A percentile compares a stretch with the other conserved stretches of the same genome.
Evolutionary conservation across 2,329 filamentous ascomycete genomes (phyloP).

Genomic region (Xenoacremonium recifei): DNA sequence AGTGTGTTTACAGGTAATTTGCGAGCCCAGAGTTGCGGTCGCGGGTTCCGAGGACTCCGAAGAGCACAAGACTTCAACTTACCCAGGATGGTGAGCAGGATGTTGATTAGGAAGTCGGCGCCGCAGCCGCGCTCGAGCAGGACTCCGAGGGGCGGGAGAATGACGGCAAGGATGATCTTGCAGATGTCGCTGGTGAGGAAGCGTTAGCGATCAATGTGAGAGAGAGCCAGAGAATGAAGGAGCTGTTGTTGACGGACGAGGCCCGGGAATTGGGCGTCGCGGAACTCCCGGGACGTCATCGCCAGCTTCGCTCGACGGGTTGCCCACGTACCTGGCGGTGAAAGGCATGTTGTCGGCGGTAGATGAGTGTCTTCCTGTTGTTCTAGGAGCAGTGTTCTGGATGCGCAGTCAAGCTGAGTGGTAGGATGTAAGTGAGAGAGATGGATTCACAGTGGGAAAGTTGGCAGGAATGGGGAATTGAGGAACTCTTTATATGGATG

Average conservation of each 20-base stretch:
- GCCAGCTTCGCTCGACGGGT: too few relatives aligned
- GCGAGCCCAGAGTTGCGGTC: conserved; percentile 7
- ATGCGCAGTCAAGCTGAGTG: too few relatives aligned
- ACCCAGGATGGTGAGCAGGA: conserved; percentile 76
- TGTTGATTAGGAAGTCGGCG: conserved; percentile 88
- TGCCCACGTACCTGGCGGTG: conserved; percentile 53
- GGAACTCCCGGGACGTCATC: conserved; percentile 21
- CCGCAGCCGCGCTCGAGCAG: conserved; percentile 92
- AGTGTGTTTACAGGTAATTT: conserved; percentile 6
- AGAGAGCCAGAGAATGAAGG: too few relatives aligned
- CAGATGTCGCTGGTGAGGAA: conserved; percentile 50
- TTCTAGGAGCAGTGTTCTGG: too few relatives aligned
- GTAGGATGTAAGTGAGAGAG: too few relatives aligned
- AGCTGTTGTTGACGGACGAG: too few relatives aligned
- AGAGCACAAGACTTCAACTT: conserved; percentile 22
- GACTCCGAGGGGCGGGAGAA: conserved; percentile 87
- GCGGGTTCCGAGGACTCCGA: conserved; percentile 39
- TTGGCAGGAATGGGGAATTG: too few relatives aligned
- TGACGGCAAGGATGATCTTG: conserved; percentile 79
- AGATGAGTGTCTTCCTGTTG: too few relatives aligned
- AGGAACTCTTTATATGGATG: too few relatives aligned
- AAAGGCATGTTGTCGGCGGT: conserved; percentile 61
- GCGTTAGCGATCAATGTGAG: too few relatives aligned
- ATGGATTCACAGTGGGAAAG: too few relatives aligned
- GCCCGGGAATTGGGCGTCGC: too few relatives aligned